These are phyloP conservation scores for Boletus smithii DNA, from an alignment of 1,284 basidiomycete species.

Conservation along the genomic window DNA sequence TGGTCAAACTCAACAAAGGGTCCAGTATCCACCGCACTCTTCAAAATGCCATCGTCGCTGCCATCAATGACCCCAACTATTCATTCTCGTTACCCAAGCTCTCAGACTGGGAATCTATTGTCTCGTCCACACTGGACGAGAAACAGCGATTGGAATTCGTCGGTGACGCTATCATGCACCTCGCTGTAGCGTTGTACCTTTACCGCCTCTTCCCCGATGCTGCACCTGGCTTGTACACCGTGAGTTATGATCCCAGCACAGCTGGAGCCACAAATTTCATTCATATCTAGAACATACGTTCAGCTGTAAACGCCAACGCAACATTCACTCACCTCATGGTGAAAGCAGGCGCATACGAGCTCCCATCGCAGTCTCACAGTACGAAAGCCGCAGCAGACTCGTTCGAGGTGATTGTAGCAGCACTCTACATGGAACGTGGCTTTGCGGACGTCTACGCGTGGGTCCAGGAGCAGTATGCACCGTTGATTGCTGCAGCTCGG, in stretches of 20 bases:
- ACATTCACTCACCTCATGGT: constrained; percentile 33
- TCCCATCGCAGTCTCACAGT: constrained; percentile 17
- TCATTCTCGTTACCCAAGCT: constrained; percentile 29
- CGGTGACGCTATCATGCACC: constrained; percentile 33
- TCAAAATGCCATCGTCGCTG: constrained; percentile 24
- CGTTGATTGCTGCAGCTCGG: constrained; percentile 25
- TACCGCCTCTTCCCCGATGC: constrained; percentile 29
- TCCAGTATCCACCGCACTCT: constrained; percentile 15
- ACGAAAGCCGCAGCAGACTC: constrained; percentile 31
- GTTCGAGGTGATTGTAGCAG: constrained; percentile 33
- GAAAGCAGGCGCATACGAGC: constrained; percentile 28
- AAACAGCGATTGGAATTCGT: constrained; percentile 32
- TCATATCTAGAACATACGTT: constrained; percentile 26
- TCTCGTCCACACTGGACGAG: constrained; percentile 28
- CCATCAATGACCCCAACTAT: constrained; percentile 30
- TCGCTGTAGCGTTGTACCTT: constrained; percentile 31
- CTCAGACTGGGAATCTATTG: constrained; percentile 32
- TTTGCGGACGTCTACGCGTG: constrained; percentile 26
- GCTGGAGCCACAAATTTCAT: background rate
- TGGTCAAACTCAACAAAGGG: constrained; percentile 25
- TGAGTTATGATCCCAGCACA: constrained; percentile 8
- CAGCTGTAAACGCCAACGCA: constrained; percentile 30
- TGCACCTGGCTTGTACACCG: constrained; percentile 31
- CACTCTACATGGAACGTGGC: constrained; percentile 31
- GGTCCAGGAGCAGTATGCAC: constrained; percentile 31